Base-by-base conservation (phyloP, 306 rosid species). In the Gynostemma pentaphyllum region DNA sequence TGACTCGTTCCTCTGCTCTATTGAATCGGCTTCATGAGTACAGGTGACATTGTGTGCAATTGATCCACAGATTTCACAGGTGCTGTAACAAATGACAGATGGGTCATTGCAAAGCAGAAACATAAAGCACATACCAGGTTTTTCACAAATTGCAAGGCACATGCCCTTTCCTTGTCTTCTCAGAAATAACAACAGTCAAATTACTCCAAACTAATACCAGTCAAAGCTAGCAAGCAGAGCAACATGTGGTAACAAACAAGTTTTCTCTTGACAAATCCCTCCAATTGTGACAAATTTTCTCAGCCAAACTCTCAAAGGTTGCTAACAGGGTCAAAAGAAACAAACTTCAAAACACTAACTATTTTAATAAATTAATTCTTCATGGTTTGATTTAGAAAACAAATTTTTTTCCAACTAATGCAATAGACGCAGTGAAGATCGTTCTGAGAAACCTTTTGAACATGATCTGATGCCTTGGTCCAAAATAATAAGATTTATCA, bases 61-160 rank as follows among this genome's bases (percentile, higher is more conserved):
- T 34, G 97, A 87, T 70, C 95, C 85, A 68, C 95, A 90, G 37
- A 90, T 90, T 76, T 90, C 97, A 59, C 97, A 90, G 69, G 91
- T 90, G 73, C 94, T 90, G 88, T 50, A 77, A 36, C 52, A 21
- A 19, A 46, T 61, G 23, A 21, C 28, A 45, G 4, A 64, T 45
- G 42, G 68, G 3, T 62, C 23, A 62, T 24, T 44, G 26, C n/a
- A 41, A n/a, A 60, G 22, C 14, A 59, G 32, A 19, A 2, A 19
- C 16, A 21, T 5, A 37, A 36, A 30, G 62, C 18, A 55, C 26
- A 55, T 7, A 32, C n/a, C 36, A 11, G 36, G 45, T 13, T 32
- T n/a, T 23, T 50, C 56, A 30, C 16, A 23, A 18, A 23, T 50
- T 50, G 57, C 10, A 52, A n/a, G 14, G 57, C n/a, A n/a, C 32